Percentiles rank a stretch among this genome's conserved stretches.
Evolutionary conservation across 345 rosid genomes (phyloP).

Genomic region (Draba incana): DNA sequence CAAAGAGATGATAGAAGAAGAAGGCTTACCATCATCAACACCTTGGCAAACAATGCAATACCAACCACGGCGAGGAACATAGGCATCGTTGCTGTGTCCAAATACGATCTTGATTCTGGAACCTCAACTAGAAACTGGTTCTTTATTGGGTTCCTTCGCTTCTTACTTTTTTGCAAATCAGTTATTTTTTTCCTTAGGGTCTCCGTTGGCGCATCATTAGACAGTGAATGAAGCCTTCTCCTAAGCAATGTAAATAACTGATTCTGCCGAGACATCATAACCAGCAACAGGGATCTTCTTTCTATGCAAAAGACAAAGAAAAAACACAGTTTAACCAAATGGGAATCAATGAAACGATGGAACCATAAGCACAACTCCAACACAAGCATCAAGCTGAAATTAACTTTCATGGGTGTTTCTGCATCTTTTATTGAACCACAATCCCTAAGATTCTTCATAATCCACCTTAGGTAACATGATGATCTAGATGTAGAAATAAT

Average conservation of each 20-base stretch:
- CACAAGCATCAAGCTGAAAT: constrained; percentile 4
- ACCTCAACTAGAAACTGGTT: constrained; percentile 72
- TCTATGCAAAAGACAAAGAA: constrained; percentile 5
- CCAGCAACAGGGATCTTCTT: constrained; percentile 28
- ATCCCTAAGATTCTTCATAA: background rate
- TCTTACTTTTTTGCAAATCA: constrained; percentile 58
- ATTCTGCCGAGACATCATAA: constrained; percentile 49
- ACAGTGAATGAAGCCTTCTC: constrained; percentile 50
- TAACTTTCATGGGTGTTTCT: background rate
- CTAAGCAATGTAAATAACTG: constrained; percentile 36
- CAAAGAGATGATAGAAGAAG: constrained; percentile 1
- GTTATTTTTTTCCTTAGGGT: constrained; percentile 58
- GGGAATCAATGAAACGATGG: background rate
- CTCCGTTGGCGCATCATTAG: constrained; percentile 56
- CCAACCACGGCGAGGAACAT: constrained; percentile 72
- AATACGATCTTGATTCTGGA: constrained; percentile 65
- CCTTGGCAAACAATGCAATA: constrained; percentile 70
- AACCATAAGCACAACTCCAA: constrained; percentile 14
- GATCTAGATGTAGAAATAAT: background rate
- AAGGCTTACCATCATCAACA: constrained; percentile 78
- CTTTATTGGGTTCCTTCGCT: constrained; percentile 50
- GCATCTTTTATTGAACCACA: background rate
- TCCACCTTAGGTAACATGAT: constrained; percentile 15
- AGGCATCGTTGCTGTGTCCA: constrained; percentile 81
- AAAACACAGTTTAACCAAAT: constrained; percentile 5